These are phyloP conservation scores for Arctium minus DNA, from an alignment of 129 eudicot species.

Conservation along the genomic window DNA sequence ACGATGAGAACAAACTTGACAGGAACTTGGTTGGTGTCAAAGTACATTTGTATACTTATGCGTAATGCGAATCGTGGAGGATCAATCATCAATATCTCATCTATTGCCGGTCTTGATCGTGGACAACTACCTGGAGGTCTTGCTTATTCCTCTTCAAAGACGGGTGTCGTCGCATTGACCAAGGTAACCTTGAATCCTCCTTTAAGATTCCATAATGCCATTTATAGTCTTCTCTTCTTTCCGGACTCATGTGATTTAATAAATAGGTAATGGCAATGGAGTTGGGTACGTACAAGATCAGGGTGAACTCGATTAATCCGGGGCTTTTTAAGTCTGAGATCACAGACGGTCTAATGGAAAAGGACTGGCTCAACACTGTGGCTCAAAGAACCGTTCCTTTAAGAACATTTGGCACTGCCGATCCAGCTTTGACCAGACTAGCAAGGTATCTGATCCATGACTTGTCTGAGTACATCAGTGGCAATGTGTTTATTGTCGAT, in stretches of 20 bases:
- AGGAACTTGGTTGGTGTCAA: slow-evolving; percentile 51
- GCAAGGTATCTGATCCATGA: slow-evolving; percentile 64
- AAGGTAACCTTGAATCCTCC: slow-evolving; percentile 13
- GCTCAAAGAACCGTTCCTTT: slow-evolving; percentile 59
- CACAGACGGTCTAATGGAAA: slow-evolving; percentile 55
- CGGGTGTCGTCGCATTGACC: slow-evolving; percentile 54
- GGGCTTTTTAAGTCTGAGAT: slow-evolving; percentile 87
- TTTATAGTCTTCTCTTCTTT: neutral
- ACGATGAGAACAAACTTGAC: slow-evolving; percentile 52
- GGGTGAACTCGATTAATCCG: slow-evolving; percentile 73
- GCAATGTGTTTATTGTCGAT: slow-evolving; percentile 65
- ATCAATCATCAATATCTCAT: slow-evolving; percentile 65
- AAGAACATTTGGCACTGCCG: slow-evolving; percentile 40
- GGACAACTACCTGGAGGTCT: slow-evolving; percentile 64
- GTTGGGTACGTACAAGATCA: slow-evolving; percentile 61
- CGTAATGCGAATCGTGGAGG: slow-evolving; percentile 68
- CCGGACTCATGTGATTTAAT: neutral
- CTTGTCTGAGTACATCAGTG: slow-evolving; percentile 58
- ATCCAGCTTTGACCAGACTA: slow-evolving; percentile 67
- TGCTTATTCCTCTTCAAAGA: slow-evolving; percentile 69
- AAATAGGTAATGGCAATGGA: slow-evolving; percentile 73
- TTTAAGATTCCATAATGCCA: neutral
- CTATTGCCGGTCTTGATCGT: slow-evolving; percentile 74
- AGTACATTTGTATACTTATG: slow-evolving; percentile 58
- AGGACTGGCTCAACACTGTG: slow-evolving; percentile 61